phyloP scores from a whole-genome alignment of 805 yeast genomes.

The Ogataea parapolymorpha region DNA sequence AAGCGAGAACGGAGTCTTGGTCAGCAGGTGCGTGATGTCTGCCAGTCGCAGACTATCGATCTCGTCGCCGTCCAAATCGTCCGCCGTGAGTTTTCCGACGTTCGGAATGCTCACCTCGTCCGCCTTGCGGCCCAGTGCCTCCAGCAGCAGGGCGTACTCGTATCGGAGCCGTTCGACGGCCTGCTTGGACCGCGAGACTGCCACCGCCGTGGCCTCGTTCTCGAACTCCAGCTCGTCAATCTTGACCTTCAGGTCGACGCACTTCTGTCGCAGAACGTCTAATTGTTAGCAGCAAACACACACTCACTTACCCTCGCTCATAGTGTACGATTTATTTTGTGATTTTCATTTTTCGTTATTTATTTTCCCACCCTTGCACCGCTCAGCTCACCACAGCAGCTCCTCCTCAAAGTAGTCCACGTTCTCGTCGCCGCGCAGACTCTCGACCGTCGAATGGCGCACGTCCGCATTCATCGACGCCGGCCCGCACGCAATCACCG shows the following conservation, averaged over 20 bases:
- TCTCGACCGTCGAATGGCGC: slow-evolving; percentile 30
- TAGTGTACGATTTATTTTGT: not conserved
- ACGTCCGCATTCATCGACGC: slow-evolving; percentile 32
- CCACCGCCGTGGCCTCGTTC: slow-evolving; percentile 72
- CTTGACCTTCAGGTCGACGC: slow-evolving; percentile 66
- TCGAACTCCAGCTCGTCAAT: slow-evolving; percentile 70
- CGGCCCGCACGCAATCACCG: slow-evolving; percentile 39
- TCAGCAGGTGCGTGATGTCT: slow-evolving; percentile 28
- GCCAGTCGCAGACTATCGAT: slow-evolving; percentile 26
- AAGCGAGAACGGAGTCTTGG: slow-evolving; percentile 26
- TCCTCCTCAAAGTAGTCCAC: slow-evolving; percentile 39
- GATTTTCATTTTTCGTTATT: not conserved
- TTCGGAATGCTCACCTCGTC: slow-evolving; percentile 24
- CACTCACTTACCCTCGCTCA: slow-evolving; percentile 18
- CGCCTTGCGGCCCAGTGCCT: slow-evolving; percentile 66
- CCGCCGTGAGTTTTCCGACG: slow-evolving; percentile 20
- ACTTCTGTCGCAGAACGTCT: slow-evolving; percentile 51
- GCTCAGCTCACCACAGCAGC: slow-evolving; percentile 30
- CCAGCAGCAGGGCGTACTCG: slow-evolving; percentile 78
- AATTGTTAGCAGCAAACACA: slow-evolving; percentile 1
- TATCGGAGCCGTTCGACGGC: slow-evolving; percentile 75
- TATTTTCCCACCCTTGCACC: slow-evolving; percentile 8
- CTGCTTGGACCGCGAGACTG: slow-evolving; percentile 71
- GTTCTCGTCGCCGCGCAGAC: slow-evolving; percentile 25
- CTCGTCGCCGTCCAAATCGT: slow-evolving; percentile 27